These are phyloP conservation scores for Eucalyptus melliodora DNA, from an alignment of 345 rosid species.

Conservation along the genomic window DNA sequence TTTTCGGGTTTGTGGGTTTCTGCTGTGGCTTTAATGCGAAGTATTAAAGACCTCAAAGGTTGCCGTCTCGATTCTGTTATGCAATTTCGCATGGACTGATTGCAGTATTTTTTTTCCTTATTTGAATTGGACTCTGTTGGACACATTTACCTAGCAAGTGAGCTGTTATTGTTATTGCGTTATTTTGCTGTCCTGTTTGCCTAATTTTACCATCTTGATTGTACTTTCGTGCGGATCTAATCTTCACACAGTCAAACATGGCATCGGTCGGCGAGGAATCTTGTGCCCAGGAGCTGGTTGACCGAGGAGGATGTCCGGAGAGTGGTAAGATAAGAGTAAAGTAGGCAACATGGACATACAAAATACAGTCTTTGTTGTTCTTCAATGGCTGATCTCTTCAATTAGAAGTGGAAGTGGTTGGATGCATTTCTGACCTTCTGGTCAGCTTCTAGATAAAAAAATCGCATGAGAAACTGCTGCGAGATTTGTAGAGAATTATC, in stretches of 20 bases:
- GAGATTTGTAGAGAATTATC: too few species aligned
- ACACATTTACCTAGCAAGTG: accelerated
- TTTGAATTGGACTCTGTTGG: background rate
- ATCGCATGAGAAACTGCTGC: too few species aligned
- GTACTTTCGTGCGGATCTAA: background rate
- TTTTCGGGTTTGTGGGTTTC: background rate
- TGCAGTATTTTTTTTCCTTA: background rate
- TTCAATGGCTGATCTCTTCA: too few species aligned
- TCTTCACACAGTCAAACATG: background rate
- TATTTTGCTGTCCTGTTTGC: background rate
- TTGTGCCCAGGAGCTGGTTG: background rate
- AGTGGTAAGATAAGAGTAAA: background rate
- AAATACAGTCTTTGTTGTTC: too few species aligned
- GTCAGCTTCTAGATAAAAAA: too few species aligned
- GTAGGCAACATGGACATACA: too few species aligned
- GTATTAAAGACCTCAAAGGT: background rate
- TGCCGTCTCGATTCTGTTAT: background rate
- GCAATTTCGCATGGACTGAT: accelerated
- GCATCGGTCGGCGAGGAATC: background rate
- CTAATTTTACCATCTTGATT: background rate
- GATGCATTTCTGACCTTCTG: too few species aligned
- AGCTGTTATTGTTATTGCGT: background rate
- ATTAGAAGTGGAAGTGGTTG: too few species aligned
- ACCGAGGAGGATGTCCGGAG: background rate
- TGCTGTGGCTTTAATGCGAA: background rate